Base-by-base conservation (phyloP, 1,284 basidiomycete species). In the Leccinum angustisporum region DNA sequence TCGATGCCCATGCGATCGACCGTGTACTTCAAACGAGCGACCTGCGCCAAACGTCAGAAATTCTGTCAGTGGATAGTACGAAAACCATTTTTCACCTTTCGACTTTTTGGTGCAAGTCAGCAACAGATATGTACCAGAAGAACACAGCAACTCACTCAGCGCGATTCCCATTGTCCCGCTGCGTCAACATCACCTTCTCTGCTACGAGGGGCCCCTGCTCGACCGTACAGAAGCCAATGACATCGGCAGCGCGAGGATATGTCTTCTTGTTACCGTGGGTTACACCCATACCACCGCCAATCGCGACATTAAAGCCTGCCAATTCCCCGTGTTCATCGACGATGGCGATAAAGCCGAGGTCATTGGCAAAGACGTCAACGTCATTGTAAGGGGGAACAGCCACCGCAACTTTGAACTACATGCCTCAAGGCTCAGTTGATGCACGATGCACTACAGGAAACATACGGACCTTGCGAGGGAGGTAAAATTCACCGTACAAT, bases 201-300 rank as follows among this genome's bases (percentile, higher is more conserved):
- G 95, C 95, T 8, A 96, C 91, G 62, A 88, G 82, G 70, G 86
- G 84, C 57, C 92, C 95, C 75, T 99, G 90, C 65, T 97, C 94
- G 14, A 88, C 81, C 1, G 90, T 92, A 70, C 95, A 94, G 81
- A 98, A 99, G 59, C 97, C 97, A 66, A 99, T 86, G 31, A 98
- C 80, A 70, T 90, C 89, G 56, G 87, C 95, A 50, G 91, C 78
- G 64, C 97, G 89, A 53, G 97, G 97, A 77, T 99, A 99, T 0
- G 97, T 99, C 82, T 97, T 96, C 83, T 98, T 99, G 84, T 95
- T 97, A 58, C 93, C 95, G 75, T 99, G 96, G 0, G 97, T 98
- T 54, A 99, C 97, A 78, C 97, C 97, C 97, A 99, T 99, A 62
- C 97, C 97, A 72, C 97, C 97, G 69, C 97, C 95, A 53, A 92